Conservation (phyloP, 192 early-diverging fungal species). For the Phycomyces blakesleeanus region DNA sequence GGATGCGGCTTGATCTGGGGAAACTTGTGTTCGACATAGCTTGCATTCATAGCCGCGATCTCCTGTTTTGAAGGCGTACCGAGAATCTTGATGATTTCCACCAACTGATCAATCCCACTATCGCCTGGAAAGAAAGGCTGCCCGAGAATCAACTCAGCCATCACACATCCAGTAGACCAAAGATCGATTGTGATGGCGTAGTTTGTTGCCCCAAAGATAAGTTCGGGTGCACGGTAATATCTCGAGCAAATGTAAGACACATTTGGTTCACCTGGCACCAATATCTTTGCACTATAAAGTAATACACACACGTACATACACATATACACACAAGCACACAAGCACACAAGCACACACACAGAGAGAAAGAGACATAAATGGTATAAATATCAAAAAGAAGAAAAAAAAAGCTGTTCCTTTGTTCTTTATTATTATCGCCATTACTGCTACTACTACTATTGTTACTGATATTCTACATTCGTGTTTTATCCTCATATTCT, state of each 20-base stretch:
- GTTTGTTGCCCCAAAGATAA: slow-evolving; percentile 93
- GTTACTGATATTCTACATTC: too few species aligned
- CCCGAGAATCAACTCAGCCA: slow-evolving; percentile 93
- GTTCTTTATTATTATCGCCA: too few species aligned
- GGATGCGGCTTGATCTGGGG: slow-evolving; percentile 95
- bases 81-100: slow-evolving; percentile 99
- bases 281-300: slow-evolving; percentile 81
- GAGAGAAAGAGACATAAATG: too few species aligned
- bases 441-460: too few species aligned
- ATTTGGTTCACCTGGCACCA: slow-evolving; percentile 94
- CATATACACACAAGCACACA: too few species aligned
- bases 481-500: too few species aligned
- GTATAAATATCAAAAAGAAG: too few species aligned
- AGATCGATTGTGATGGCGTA: slow-evolving; percentile 89
- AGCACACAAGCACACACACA: too few species aligned
- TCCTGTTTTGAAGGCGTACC: slow-evolving; percentile 95
- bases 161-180: slow-evolving; percentile 95
- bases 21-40: slow-evolving; percentile 98
- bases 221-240: slow-evolving; percentile 94
- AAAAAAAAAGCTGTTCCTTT: too few species aligned
- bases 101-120: slow-evolving; percentile 95
- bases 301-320: too few species aligned
- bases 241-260: slow-evolving; percentile 97
- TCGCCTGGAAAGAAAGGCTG: slow-evolving; percentile 95
- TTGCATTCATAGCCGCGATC: slow-evolving; percentile 96